Evolutionary conservation across 73 alveolate genomes (phyloP).

Genomic region (Tetrahymena elliotti): DNA sequence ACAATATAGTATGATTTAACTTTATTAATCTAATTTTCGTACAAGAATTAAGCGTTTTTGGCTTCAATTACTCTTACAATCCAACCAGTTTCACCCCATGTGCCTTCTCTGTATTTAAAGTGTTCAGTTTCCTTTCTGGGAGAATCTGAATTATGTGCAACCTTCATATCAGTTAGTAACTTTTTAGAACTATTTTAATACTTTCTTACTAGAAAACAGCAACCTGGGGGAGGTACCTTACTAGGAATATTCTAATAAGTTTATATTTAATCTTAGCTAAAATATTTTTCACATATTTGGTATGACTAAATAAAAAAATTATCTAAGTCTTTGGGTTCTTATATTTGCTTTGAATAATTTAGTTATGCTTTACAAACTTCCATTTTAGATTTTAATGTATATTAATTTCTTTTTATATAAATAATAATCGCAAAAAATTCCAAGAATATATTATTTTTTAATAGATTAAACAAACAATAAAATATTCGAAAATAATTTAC

Average conservation of each 20-base stretch:
- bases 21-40: not conserved
- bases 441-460: too few species aligned
- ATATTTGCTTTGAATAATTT: not conserved
- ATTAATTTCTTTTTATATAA: too few species aligned
- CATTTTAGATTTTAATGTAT: not conserved
- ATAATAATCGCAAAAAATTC: too few species aligned
- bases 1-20: not conserved
- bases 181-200: not conserved
- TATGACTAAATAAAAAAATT: not conserved
- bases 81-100: not conserved
- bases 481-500: too few species aligned
- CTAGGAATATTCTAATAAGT: not conserved
- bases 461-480: too few species aligned
- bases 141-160: not conserved
- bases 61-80: not conserved
- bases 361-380: not conserved
- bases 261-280: not conserved
- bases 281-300: not conserved
- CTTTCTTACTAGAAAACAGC: not conserved
- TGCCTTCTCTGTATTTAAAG: not conserved
- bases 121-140: not conserved
- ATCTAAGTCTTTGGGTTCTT: not conserved
- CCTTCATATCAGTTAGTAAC: not conserved
- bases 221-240: not conserved
- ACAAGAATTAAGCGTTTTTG: not conserved